A percentile compares a stretch with the other conserved stretches of the same genome.
These are phyloP conservation scores for Candolleomyces efflorescens DNA, from an alignment of 768 basidiomycete species.

Conservation along the genomic window DNA sequence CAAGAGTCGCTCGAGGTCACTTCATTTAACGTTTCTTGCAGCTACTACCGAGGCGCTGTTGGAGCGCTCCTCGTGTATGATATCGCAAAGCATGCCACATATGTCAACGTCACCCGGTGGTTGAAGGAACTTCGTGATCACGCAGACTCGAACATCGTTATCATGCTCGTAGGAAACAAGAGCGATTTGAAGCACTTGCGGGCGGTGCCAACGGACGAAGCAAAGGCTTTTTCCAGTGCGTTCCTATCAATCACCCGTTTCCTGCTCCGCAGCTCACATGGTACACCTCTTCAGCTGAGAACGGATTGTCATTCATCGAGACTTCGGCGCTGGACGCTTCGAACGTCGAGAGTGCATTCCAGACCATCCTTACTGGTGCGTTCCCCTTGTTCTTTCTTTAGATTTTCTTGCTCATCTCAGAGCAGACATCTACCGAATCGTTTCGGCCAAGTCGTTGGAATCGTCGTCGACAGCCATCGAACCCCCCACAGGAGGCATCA, in stretches of 20 bases:
- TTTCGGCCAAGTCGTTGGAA: conserved; percentile 93
- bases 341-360: conserved; percentile 97
- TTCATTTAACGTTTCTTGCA: conserved; percentile 23
- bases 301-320: conserved; percentile 93
- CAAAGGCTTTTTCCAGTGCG: conserved; percentile 84
- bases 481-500: conserved; percentile 81
- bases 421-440: conserved; percentile 95
- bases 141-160: conserved; percentile 89
- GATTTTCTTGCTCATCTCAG: conserved; percentile 2
- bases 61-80: conserved; percentile 93
- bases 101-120: conserved; percentile 92
- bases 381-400: background rate
- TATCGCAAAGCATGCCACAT: conserved; percentile 92
- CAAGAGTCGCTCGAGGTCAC: background rate
- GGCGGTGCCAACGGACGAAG: conserved; percentile 97
- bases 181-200: conserved; percentile 97
- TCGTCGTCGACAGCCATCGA: conserved; percentile 74
- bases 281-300: conserved; percentile 58
- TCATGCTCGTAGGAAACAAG: conserved; percentile 98
- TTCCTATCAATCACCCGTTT: conserved; percentile 11
- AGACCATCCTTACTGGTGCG: conserved; percentile 89
- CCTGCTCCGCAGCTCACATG: conserved; percentile 5
- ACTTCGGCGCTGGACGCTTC: conserved; percentile 99
- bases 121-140: conserved; percentile 96
- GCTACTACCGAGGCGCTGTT: conserved; percentile 97